Evolutionary conservation across 2,329 filamentous ascomycete species (phyloP).

Genomic region (Colletotrichum cuscutae): DNA sequence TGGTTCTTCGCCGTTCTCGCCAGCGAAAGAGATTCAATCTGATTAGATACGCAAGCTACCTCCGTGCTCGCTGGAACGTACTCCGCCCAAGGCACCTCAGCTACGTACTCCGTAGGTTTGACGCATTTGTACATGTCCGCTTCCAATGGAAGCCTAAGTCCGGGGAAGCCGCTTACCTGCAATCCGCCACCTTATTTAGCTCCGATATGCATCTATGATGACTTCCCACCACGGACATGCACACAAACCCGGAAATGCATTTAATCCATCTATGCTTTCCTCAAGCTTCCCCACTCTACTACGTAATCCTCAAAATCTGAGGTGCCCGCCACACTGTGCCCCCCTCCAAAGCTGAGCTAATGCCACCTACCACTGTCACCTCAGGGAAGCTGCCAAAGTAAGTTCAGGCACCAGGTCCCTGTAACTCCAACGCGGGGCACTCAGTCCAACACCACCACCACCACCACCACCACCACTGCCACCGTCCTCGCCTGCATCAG

Average conservation of each 20-base stretch:
- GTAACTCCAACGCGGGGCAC: constrained; percentile 6
- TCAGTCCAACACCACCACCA: background rate
- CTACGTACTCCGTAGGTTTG: background rate
- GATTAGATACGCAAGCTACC: constrained; percentile 25
- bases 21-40: constrained; percentile 24
- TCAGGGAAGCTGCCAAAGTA: constrained; percentile 3
- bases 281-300: constrained; percentile 1
- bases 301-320: constrained; percentile 16
- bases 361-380: background rate
- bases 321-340: constrained; percentile 5
- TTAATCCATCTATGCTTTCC: background rate
- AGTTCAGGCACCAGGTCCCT: background rate
- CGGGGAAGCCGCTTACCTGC: background rate
- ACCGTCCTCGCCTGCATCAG: background rate
- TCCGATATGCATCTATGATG: background rate
- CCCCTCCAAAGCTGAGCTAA: constrained; percentile 9
- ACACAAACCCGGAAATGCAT: background rate
- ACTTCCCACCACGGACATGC: background rate
- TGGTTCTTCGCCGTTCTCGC: background rate
- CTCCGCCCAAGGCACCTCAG: no score
- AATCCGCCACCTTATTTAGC: background rate
- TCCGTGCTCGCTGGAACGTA: constrained; percentile 6
- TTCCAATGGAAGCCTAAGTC: background rate
- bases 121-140: constrained; percentile 9
- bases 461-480: background rate